A percentile compares a stretch with the other conserved stretches of the same genome.
phyloP scores from a whole-genome alignment of 768 basidiomycete genomes.

The Hebeloma cylindrosporum region DNA sequence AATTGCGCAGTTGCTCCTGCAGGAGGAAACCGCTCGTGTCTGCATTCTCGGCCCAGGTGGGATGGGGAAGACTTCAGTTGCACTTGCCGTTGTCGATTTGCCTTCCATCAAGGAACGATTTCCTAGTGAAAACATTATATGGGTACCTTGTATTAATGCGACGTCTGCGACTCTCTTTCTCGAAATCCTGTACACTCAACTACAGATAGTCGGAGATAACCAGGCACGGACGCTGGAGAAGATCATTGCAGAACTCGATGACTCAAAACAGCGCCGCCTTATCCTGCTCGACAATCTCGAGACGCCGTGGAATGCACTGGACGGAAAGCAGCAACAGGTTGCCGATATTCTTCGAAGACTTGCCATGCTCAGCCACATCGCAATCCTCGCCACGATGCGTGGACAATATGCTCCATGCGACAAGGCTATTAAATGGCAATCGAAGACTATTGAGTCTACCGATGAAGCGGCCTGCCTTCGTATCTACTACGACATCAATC shows the following conservation, averaged over 20 bases:
- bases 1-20: too few species aligned
- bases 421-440: conserved; percentile 25
- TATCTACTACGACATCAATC: conserved; percentile 22
- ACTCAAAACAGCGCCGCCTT: conserved; percentile 23
- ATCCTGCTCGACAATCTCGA: conserved; percentile 43
- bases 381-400: conserved; percentile 36
- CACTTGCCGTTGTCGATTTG: conserved; percentile 32
- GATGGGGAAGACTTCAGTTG: conserved; percentile 40
- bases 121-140: conserved; percentile 23
- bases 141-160: conserved; percentile 35
- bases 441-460: conserved; percentile 13
- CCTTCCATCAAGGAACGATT: conserved; percentile 16
- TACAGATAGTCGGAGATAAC: conserved; percentile 23
- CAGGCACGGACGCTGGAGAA: conserved; percentile 19
- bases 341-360: conserved; percentile 25
- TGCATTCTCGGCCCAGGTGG: conserved; percentile 33
- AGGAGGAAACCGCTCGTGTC: conserved; percentile 16
- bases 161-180: conserved; percentile 25
- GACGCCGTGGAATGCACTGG: conserved; percentile 34
- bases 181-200: conserved; percentile 21
- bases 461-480: conserved; percentile 20
- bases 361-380: conserved; percentile 24
- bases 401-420: conserved; percentile 26
- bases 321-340: conserved; percentile 20
- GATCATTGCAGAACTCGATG: conserved; percentile 23